These are phyloP conservation scores for Wilcoxina mikolae DNA, from an alignment of 495 filamentous ascomycete genomes.

Conservation along the genomic window DNA sequence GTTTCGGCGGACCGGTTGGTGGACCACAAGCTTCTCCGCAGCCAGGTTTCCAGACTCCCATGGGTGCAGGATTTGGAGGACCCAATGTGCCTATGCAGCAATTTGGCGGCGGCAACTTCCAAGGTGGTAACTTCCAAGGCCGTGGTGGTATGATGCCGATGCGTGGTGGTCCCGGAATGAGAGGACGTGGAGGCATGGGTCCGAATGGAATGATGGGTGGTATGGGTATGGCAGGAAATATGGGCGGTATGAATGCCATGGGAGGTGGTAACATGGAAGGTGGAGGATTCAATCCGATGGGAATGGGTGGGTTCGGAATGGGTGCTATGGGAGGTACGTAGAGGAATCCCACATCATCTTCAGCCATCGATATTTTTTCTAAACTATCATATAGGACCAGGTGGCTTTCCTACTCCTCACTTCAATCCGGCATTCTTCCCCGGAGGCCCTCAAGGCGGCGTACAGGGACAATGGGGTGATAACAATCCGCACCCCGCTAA, in stretches of 20 bases:
- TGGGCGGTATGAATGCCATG: constrained; percentile 46
- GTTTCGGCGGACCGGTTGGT: constrained; percentile 34
- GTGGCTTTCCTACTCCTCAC: constrained; percentile 33
- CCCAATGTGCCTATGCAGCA: constrained; percentile 44
- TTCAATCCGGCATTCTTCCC: constrained; percentile 77
- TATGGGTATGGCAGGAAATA: constrained; percentile 45
- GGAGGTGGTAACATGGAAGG: constrained; percentile 40
- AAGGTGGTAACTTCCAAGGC: constrained; percentile 35
- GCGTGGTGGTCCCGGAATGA: constrained; percentile 38
- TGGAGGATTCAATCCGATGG: constrained; percentile 30
- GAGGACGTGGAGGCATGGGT: constrained; percentile 52
- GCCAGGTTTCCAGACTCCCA: constrained; percentile 37
- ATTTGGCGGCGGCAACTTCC: constrained; percentile 42
- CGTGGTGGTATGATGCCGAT: constrained; percentile 25
- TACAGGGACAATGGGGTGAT: constrained; percentile 27
- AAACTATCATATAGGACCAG: constrained; percentile 22
- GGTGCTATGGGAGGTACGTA: constrained; percentile 24
- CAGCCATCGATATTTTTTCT: too few relatives aligned
- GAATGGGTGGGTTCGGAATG: constrained; percentile 29
- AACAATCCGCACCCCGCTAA: constrained; percentile 25
- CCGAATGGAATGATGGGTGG: constrained; percentile 37
- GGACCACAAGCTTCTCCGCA: constrained; percentile 32
- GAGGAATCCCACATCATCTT: constrained; percentile 3
- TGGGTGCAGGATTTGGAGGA: constrained; percentile 46
- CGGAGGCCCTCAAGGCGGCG: constrained; percentile 24